A percentile compares a stretch with the other conserved stretches of the same genome.
Conservation (phyloP, 179 eudicot species). For the Vitellaria paradoxa region DNA sequence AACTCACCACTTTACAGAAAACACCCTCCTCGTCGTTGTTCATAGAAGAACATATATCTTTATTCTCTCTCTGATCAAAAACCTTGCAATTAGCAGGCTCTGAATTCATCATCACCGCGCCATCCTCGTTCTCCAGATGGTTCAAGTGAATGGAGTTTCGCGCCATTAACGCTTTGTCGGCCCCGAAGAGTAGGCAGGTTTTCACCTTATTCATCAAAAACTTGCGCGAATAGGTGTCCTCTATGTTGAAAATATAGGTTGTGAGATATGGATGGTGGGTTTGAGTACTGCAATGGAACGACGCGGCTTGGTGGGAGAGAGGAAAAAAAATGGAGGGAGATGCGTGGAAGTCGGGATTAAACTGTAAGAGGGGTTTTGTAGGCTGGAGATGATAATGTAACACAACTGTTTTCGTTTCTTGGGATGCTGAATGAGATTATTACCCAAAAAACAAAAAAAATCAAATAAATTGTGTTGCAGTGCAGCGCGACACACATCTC, state of each 20-base stretch:
- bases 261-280: too few species aligned
- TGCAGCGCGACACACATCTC: slow-evolving; percentile 24
- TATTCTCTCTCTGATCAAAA: not conserved
- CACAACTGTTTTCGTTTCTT: slow-evolving; percentile 15
- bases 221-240: slow-evolving; percentile 3
- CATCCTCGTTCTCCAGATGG: not conserved
- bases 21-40: slow-evolving; percentile 2
- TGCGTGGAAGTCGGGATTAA: slow-evolving; percentile 1
- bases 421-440: slow-evolving; percentile 23
- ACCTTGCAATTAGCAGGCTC: too few species aligned
- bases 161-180: slow-evolving; percentile 31
- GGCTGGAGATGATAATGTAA: slow-evolving; percentile 16
- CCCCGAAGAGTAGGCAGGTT: slow-evolving; percentile 21
- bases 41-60: not conserved
- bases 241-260: slow-evolving; percentile 14
- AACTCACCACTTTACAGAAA: slow-evolving; percentile 13
- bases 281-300: not conserved
- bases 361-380: slow-evolving; percentile 20
- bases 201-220: slow-evolving; percentile 10
- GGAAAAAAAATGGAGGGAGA: not conserved
- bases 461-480: slow-evolving; percentile 4
- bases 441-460: too few species aligned
- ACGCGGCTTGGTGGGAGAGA: slow-evolving; percentile 1
- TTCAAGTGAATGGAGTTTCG: slow-evolving; percentile 16
- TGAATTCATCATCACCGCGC: too few species aligned